phyloP scores from a whole-genome alignment of 2,329 filamentous ascomycete genomes.

The Hysterium pulicare region DNA sequence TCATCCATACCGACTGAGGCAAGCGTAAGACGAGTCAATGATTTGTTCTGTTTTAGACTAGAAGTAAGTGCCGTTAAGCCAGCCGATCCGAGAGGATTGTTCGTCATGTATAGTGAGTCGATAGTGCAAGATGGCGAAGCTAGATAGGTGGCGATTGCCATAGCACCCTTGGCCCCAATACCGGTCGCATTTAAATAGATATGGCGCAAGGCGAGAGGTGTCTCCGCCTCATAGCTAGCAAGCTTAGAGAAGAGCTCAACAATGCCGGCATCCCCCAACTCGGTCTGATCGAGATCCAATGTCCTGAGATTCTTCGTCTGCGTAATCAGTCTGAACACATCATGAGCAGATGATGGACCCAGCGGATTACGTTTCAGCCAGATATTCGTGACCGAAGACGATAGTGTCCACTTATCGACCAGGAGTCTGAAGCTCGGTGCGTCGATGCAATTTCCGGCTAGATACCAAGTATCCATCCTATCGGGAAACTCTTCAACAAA shows the following conservation, averaged over 20 bases:
- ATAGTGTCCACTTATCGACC: constrained; percentile 45
- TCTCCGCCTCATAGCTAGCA: constrained; percentile 26
- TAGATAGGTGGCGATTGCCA: constrained; percentile 25
- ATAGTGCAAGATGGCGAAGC: constrained; percentile 22
- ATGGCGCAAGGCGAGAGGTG: constrained; percentile 21
- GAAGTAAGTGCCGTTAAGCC: constrained; percentile 19
- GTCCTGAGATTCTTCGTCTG: constrained; percentile 45
- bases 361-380: constrained; percentile 57
- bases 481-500: constrained; percentile 47
- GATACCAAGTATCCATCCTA: constrained; percentile 55
- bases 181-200: constrained; percentile 34
- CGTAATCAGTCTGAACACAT: constrained; percentile 47
- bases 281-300: constrained; percentile 53
- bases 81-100: constrained; percentile 30
- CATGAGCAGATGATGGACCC: constrained; percentile 34
- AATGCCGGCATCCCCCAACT: constrained; percentile 49
- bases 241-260: constrained; percentile 43
- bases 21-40: constrained; percentile 31
- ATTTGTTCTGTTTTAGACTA: constrained; percentile 19
- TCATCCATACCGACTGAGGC: constrained; percentile 46
- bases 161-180: constrained; percentile 19
- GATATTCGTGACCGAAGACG: constrained; percentile 46
- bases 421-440: constrained; percentile 40
- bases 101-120: constrained; percentile 28
- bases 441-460: constrained; percentile 55